A percentile compares a stretch with the other conserved stretches of the same genome.
These are phyloP conservation scores for Pilasporangium apinafurcum DNA, from an alignment of 352 stramenopile species.

Conservation along the genomic window DNA sequence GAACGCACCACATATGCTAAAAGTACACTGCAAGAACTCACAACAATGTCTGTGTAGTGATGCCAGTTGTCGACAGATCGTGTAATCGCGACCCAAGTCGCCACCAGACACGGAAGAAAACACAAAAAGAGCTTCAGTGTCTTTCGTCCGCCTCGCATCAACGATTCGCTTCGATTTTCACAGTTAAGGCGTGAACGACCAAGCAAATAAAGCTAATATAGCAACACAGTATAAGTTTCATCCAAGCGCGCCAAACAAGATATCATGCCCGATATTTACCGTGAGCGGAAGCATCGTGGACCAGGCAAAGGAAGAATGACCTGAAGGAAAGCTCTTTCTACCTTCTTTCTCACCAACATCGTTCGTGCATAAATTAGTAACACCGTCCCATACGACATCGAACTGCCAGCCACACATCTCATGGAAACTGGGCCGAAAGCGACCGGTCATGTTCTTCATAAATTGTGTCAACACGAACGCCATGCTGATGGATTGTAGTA, in stretches of 20 bases:
- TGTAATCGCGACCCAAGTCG: conserved; percentile 64
- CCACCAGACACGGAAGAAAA: conserved; percentile 49
- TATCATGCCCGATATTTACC: conserved; percentile 13
- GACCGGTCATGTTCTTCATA: conserved; percentile 56
- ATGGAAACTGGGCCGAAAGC: conserved; percentile 72
- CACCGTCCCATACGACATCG: conserved; percentile 58
- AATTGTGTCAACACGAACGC: conserved; percentile 61
- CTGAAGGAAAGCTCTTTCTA: conserved; percentile 68
- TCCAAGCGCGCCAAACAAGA: background rate
- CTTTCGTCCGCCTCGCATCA: conserved; percentile 43
- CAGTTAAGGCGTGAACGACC: conserved; percentile 56
- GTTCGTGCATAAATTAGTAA: conserved; percentile 48
- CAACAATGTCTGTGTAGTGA: conserved; percentile 77
- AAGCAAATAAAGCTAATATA: conserved; percentile 55
- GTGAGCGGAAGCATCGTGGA: conserved; percentile 68
- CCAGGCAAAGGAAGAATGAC: conserved; percentile 70
- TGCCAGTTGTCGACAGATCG: conserved; percentile 84
- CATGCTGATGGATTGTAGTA: conserved; percentile 43
- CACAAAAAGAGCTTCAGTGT: conserved; percentile 64
- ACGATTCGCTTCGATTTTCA: conserved; percentile 37
- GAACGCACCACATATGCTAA: background rate
- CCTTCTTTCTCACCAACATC: conserved; percentile 44
- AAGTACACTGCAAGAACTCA: conserved; percentile 7
- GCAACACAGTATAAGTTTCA: background rate
- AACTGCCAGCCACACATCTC: conserved; percentile 73